phyloP scores from a whole-genome alignment of 1,284 basidiomycete species.

The Papiliotrema fonsecae region DNA sequence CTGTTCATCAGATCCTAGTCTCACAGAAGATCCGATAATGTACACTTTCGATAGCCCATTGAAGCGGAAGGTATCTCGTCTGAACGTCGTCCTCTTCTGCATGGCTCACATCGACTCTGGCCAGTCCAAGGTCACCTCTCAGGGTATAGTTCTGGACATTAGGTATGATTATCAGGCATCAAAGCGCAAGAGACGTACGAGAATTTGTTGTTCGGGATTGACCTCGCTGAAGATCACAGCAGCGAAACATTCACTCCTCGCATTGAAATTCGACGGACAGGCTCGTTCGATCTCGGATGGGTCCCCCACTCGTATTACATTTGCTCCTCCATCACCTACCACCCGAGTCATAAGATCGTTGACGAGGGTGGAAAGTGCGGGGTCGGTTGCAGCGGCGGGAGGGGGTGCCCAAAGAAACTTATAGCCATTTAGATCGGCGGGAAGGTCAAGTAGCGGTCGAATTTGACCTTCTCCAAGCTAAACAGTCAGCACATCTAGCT shows the following conservation, averaged over 20 bases:
- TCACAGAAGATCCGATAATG: slow-evolving; percentile 14
- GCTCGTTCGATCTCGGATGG: slow-evolving; percentile 55
- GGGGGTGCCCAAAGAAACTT: slow-evolving; percentile 58
- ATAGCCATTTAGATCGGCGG: slow-evolving; percentile 54
- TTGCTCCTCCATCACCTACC: slow-evolving; percentile 6
- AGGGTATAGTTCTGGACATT: slow-evolving; percentile 69
- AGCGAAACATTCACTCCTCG: slow-evolving; percentile 65
- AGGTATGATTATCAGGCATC: background rate
- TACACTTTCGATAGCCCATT: slow-evolving; percentile 70
- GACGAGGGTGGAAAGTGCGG: slow-evolving; percentile 54
- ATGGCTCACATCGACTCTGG: slow-evolving; percentile 59
- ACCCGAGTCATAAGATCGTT: slow-evolving; percentile 56
- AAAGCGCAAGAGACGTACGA: slow-evolving; percentile 11
- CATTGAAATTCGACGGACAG: slow-evolving; percentile 70
- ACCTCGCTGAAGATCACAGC: slow-evolving; percentile 63
- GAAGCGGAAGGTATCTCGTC: slow-evolving; percentile 62
- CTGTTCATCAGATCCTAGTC: slow-evolving; percentile 35
- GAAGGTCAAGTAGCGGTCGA: slow-evolving; percentile 53
- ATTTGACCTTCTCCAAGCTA: slow-evolving; percentile 63
- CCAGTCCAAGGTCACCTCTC: slow-evolving; percentile 61
- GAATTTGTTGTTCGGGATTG: slow-evolving; percentile 46
- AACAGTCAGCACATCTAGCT: slow-evolving; percentile 5
- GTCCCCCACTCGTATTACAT: slow-evolving; percentile 13
- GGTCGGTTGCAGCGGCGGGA: slow-evolving; percentile 52
- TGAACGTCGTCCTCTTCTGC: slow-evolving; percentile 65